A percentile compares a stretch with the other conserved stretches of the same genome.
Evolutionary conservation across 2,329 filamentous ascomycete genomes (phyloP).

Genomic region (Bipolaris sorokiniana): DNA sequence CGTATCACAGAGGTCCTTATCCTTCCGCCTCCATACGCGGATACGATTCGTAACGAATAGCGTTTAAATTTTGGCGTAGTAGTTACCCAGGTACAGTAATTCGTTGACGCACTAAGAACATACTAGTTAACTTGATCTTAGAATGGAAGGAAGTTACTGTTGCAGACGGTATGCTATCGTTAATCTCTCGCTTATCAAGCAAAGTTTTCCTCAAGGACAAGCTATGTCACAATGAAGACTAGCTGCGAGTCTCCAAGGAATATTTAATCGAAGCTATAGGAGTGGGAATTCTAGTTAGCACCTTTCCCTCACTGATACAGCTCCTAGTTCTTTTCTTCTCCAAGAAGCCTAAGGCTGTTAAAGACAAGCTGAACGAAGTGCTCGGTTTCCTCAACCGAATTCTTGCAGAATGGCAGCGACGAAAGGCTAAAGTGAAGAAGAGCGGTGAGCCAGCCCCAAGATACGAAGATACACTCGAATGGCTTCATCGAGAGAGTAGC

Average conservation of each 20-base stretch:
- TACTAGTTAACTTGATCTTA: background rate
- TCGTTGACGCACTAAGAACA: too few relatives aligned
- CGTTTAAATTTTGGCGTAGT: too few relatives aligned
- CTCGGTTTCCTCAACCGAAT: background rate
- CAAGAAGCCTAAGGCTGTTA: background rate
- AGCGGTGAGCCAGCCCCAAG: background rate
- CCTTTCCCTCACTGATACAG: background rate
- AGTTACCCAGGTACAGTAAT: too few relatives aligned
- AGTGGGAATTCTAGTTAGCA: background rate
- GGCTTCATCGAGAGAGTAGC: background rate
- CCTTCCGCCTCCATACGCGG: too few relatives aligned
- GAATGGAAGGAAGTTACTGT: conserved; percentile 1
- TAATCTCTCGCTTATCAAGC: conserved; percentile 5
- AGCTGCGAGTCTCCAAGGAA: conserved; percentile 44
- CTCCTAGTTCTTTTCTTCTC: background rate
- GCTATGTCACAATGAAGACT: conserved; percentile 48
- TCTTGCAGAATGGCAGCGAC: background rate
- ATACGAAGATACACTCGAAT: conserved; percentile 2
- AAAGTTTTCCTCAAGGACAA: conserved; percentile 46
- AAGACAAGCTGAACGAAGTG: background rate
- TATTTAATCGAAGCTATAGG: conserved; percentile 33
- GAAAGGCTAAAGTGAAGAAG: background rate
- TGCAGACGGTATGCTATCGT: background rate
- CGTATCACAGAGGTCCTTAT: too few relatives aligned
- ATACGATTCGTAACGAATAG: too few relatives aligned